Evolutionary conservation across 192 early-diverging fungal genomes (phyloP).

Genomic region (Linnemannia hyalina): DNA sequence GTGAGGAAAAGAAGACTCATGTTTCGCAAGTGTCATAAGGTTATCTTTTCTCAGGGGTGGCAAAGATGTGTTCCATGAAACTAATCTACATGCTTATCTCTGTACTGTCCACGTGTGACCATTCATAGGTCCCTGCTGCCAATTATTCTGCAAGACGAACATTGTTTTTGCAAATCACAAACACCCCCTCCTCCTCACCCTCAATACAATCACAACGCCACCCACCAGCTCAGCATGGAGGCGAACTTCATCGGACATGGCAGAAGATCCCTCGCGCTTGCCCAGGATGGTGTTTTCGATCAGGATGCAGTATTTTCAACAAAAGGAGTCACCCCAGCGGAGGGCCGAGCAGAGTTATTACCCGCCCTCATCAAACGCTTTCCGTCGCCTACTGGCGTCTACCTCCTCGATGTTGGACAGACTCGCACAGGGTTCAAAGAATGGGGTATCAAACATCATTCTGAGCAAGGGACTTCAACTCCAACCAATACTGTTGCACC

Average conservation of each 20-base stretch:
- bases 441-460: not conserved
- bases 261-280: constrained; percentile 10
- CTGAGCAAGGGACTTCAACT: not conserved
- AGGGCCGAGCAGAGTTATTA: not conserved
- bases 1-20: not conserved
- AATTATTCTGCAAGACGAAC: constrained; percentile 22
- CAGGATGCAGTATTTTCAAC: constrained; percentile 39
- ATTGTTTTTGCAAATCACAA: constrained; percentile 27
- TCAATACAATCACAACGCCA: constrained; percentile 18
- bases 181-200: constrained; percentile 23
- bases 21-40: not conserved
- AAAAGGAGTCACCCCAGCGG: not conserved
- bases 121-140: constrained; percentile 1
- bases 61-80: not conserved
- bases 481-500: constrained; percentile 24
- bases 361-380: not conserved
- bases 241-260: not conserved
- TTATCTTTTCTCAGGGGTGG: not conserved
- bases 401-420: constrained; percentile 5
- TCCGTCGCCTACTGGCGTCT: not conserved
- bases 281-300: constrained; percentile 46
- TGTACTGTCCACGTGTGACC: not conserved
- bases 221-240: constrained; percentile 4
- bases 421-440: not conserved
- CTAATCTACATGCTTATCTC: not conserved